Evolutionary conservation across 1,139 yeast species (phyloP).

Genomic region (Magnusiomyces paraingens): DNA sequence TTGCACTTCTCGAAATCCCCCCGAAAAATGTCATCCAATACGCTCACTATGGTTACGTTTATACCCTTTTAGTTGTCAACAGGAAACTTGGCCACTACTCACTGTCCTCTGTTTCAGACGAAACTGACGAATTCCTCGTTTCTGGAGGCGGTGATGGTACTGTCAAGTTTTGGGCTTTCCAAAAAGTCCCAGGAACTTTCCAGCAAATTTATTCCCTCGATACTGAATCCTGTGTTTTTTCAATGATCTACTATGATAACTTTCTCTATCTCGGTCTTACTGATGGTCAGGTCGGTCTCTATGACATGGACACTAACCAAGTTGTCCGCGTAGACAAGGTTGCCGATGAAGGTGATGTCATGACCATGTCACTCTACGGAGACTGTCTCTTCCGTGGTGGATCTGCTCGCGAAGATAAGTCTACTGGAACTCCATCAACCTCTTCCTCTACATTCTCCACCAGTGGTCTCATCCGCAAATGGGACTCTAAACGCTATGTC

Average conservation of each 20-base stretch:
- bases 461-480: slow-evolving; percentile 25
- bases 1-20: slow-evolving; percentile 58
- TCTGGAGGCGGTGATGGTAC: slow-evolving; percentile 91
- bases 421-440: too few relatives aligned
- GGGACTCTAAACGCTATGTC: slow-evolving; percentile 28
- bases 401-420: too few relatives aligned
- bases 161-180: slow-evolving; percentile 64
- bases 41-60: slow-evolving; percentile 89
- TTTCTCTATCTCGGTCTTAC: slow-evolving; percentile 74
- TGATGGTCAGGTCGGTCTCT: slow-evolving; percentile 64
- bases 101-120: slow-evolving; percentile 16
- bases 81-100: slow-evolving; percentile 14
- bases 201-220: slow-evolving; percentile 42
- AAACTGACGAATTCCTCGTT: slow-evolving; percentile 40
- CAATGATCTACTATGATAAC: slow-evolving; percentile 56
- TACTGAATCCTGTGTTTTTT: slow-evolving; percentile 63
- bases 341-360: slow-evolving; percentile 42
- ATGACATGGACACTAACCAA: slow-evolving; percentile 81
- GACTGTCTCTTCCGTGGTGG: slow-evolving; percentile 50
- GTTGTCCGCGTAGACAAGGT: slow-evolving; percentile 41
- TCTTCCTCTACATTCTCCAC: background rate
- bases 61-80: slow-evolving; percentile 48
- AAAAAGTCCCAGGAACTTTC: slow-evolving; percentile 21
- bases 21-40: slow-evolving; percentile 59
- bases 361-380: slow-evolving; percentile 46